Percentiles rank a stretch among this genome's conserved stretches.
Evolutionary conservation across 2,329 filamentous ascomycete species (phyloP).

Genomic region (Colletotrichum lupini): DNA sequence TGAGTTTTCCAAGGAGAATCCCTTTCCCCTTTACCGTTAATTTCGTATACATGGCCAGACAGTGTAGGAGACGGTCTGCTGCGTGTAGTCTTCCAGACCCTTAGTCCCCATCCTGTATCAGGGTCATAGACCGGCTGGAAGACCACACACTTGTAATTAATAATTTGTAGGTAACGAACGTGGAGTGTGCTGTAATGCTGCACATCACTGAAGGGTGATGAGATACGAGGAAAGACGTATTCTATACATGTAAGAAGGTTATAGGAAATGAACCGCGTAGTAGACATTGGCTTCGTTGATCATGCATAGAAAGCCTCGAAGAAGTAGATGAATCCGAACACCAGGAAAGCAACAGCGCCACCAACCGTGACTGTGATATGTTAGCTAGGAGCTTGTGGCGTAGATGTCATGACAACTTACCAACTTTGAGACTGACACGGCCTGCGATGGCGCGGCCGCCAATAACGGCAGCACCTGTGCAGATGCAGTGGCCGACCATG

Average conservation of each 20-base stretch:
- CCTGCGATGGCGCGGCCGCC: conserved; percentile 94
- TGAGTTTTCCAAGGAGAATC: not conserved
- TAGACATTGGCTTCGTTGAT: not conserved
- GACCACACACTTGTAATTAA: conserved; percentile 13
- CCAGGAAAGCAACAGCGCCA: conserved; percentile 87
- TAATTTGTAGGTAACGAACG: conserved; percentile 12
- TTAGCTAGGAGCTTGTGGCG: conserved; percentile 38
- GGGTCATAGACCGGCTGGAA: not conserved
- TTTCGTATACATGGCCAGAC: conserved; percentile 16
- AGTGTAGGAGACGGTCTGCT: conserved; percentile 7
- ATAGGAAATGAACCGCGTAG: not conserved
- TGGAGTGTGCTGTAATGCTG: not conserved
- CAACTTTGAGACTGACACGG: conserved; percentile 92
- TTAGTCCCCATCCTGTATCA: not conserved
- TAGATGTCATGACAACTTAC: conserved; percentile 68
- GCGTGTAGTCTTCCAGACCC: conserved; percentile 14
- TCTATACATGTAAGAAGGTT: conserved; percentile 23
- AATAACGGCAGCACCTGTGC: conserved; percentile 90
- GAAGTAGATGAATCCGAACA: conserved; percentile 93
- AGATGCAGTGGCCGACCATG: conserved; percentile 85
- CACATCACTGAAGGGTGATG: not conserved
- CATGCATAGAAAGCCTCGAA: conserved; percentile 78
- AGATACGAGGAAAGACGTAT: conserved; percentile 10
- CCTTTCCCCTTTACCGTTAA: not conserved
- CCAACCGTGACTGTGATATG: conserved; percentile 83